phyloP scores from a whole-genome alignment of 2,329 filamentous ascomycete genomes.

The Hawksworthiomyces lignivorus region DNA sequence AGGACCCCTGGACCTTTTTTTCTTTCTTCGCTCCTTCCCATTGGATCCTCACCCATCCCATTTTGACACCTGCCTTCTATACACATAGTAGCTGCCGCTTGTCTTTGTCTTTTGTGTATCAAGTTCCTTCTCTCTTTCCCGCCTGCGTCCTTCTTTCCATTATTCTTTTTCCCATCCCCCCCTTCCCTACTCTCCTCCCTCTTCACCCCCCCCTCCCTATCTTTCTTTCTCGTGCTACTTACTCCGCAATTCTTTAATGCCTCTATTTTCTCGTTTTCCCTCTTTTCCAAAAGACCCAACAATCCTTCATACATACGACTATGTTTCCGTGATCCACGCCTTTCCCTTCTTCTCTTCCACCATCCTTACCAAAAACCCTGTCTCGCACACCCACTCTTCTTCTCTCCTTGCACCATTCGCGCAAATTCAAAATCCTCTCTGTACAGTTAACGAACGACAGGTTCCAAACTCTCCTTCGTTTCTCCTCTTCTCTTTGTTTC shows the following conservation, averaged over 20 bases:
- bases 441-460: no score
- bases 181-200: not conserved
- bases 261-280: conserved; percentile 8
- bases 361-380: no score
- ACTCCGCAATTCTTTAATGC: not conserved
- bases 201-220: not conserved
- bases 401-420: no score
- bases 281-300: no score
- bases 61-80: conserved; percentile 11
- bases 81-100: no score
- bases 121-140: not conserved
- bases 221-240: conserved; percentile 2
- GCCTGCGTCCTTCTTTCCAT: not conserved
- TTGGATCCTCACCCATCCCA: conserved; percentile 7
- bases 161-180: not conserved
- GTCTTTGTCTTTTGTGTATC: conserved; percentile 7
- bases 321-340: no score
- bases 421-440: no score
- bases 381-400: no score
- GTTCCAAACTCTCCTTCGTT: no score
- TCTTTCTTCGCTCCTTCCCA: conserved; percentile 10
- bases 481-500: not conserved
- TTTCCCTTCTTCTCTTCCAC: no score
- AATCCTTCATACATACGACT: no score
- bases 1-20: conserved; percentile 2